Evolutionary conservation across 2,329 filamentous ascomycete genomes (phyloP).

Genomic region (Talaromyces rugulosus): DNA sequence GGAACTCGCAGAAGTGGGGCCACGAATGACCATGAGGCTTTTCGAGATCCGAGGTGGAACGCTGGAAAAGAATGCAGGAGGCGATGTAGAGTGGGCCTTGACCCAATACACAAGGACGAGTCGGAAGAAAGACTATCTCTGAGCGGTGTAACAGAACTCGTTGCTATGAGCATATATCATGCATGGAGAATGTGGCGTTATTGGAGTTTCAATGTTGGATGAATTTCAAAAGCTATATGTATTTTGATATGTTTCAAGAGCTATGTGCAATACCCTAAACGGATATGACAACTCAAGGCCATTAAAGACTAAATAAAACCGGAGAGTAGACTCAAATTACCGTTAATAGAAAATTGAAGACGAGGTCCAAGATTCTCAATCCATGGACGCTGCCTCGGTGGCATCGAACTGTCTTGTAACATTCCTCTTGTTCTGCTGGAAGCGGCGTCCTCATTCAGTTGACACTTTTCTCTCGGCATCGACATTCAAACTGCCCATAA

Average conservation of each 20-base stretch:
- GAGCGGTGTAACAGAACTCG: constrained; percentile 10
- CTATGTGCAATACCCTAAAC: neutral
- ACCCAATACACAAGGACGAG: constrained; percentile 92
- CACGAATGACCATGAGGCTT: constrained; percentile 92
- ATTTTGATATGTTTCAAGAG: neutral
- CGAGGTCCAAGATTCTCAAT: neutral
- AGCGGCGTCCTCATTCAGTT: neutral
- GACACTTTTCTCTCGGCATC: constrained; percentile 4
- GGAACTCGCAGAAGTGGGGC: constrained; percentile 83
- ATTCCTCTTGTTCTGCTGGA: neutral
- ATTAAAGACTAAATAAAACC: neutral
- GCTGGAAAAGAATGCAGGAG: constrained; percentile 81
- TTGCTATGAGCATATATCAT: constrained; percentile 8
- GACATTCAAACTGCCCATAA: constrained; percentile 21
- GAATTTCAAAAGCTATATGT: neutral
- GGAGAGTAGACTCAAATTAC: neutral
- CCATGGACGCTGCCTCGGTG: neutral
- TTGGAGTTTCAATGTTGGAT: constrained; percentile 4
- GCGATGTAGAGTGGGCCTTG: constrained; percentile 93
- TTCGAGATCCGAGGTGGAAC: constrained; percentile 93
- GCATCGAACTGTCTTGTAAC: neutral
- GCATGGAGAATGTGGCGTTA: constrained; percentile 7
- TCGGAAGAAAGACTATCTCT: constrained; percentile 94
- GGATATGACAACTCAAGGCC: neutral
- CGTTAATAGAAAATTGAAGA: neutral